A percentile compares a stretch with the other conserved stretches of the same genome.
These are phyloP conservation scores for Rubia peregrina DNA, from an alignment of 305 asterid genomes.

Conservation along the genomic window DNA sequence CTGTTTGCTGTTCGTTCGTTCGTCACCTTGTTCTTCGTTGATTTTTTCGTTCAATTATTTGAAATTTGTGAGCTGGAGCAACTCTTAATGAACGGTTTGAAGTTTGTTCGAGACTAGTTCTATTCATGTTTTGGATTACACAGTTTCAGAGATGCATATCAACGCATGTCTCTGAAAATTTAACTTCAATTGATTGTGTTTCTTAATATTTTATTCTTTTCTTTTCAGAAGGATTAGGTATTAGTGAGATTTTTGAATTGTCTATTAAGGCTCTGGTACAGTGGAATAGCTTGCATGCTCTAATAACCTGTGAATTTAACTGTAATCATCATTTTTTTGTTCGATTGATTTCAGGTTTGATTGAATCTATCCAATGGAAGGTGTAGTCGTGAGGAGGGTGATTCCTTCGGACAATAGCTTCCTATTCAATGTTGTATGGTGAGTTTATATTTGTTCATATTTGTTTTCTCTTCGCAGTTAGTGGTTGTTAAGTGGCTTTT, in stretches of 20 bases:
- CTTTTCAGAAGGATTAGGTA: neutral
- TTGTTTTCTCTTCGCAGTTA: too few relatives aligned
- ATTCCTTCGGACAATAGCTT: constrained; percentile 96
- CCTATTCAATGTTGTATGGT: constrained; percentile 78
- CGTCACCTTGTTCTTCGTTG: neutral
- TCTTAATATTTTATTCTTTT: neutral
- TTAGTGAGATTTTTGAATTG: neutral
- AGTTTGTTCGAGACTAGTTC: neutral
- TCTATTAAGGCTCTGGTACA: neutral
- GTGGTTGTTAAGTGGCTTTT: too few relatives aligned
- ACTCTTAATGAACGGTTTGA: neutral
- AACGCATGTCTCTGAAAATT: neutral
- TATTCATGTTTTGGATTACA: neutral
- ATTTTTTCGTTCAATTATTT: neutral
- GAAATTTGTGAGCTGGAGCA: neutral
- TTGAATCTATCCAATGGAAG: constrained; percentile 43
- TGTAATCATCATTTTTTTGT: neutral
- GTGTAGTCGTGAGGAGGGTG: constrained; percentile 64
- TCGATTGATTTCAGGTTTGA: constrained; percentile 32
- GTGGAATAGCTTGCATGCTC: neutral
- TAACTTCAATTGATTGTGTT: neutral
- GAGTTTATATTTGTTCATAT: too few relatives aligned
- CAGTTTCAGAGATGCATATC: neutral
- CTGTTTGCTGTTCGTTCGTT: neutral
- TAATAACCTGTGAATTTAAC: neutral